Conservation (phyloP, 495 filamentous ascomycete species). For the Daldinia decipiens region DNA sequence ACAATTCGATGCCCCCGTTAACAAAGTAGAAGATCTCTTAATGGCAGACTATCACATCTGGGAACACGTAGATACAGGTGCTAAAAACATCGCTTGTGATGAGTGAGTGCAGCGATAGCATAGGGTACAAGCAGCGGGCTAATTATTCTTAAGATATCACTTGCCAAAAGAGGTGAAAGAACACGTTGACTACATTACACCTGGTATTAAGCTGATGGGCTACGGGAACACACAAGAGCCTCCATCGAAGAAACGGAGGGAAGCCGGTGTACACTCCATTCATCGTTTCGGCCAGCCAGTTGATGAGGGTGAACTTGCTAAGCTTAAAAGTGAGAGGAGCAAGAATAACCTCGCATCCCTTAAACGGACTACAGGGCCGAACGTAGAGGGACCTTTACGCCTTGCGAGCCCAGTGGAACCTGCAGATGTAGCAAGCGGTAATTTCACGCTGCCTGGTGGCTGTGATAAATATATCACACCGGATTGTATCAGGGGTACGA, state of each 20-base stretch:
- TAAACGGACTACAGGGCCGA: conserved; percentile 27
- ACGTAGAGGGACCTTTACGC: conserved; percentile 36
- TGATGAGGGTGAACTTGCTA: conserved; percentile 17
- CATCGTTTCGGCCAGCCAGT: conserved; percentile 15
- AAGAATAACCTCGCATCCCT: conserved; percentile 2
- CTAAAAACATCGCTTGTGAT: conserved; percentile 45
- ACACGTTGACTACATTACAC: conserved; percentile 70
- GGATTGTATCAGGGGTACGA: conserved; percentile 47
- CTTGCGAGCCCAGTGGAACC: conserved; percentile 37
- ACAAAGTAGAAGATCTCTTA: conserved; percentile 65
- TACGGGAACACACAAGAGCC: conserved; percentile 38
- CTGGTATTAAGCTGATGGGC: conserved; percentile 61
- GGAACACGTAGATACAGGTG: conserved; percentile 54
- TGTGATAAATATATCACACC: conserved; percentile 48
- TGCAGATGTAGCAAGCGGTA: conserved; percentile 36
- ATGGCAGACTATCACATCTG: conserved; percentile 66
- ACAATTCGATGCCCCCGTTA: conserved; percentile 63
- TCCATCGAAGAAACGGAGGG: conserved; percentile 15
- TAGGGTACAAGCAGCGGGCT: not conserved
- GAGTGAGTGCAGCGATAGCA: conserved; percentile 36
- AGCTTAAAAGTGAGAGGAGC: conserved; percentile 37
- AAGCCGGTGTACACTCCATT: not conserved
- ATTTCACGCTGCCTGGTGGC: conserved; percentile 36
- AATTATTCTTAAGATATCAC: conserved; percentile 56
- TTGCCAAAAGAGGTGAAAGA: conserved; percentile 60